Evolutionary conservation across 31 red algal genomes (phyloP), one percentile per base, ranked within the genome.

Genomic region (Porphyra umbilicalis): DNA sequence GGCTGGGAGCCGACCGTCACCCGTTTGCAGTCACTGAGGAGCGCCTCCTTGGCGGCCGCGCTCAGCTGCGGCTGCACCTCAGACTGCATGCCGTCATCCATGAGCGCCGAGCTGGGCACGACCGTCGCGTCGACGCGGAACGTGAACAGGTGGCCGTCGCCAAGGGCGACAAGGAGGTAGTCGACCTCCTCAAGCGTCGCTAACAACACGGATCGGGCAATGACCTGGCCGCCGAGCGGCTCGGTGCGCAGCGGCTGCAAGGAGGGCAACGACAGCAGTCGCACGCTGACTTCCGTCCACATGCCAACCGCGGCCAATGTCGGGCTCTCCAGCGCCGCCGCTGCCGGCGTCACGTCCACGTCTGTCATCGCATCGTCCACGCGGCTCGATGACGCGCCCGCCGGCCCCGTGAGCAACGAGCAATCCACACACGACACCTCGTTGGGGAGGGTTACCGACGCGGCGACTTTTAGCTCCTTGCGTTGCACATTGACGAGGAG

Each of bases 251-350:
- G 86, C 9, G 84, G 85, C 20, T 74, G 34, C n/a, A 98, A 82
- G 6, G 87, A 92, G 10, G 96, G 96, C 10, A 98, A 77, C 15
- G 96, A 82, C 14, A 95, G 75, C 46, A 99, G 77, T 36, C 94
- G 91, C 38, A 99, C 91, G 20, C 89, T 89, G 68, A 94, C 91
- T 39, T 97, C 98, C 13, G 94, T 83, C 98, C 98, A 99, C 35
- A 94, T 77, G 6, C 98, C 98, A n/a, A 97, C 90, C 35, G 82
- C 97, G 10, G 88, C 97, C 35, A 94, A 80, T 76, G 78, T 71
- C 57, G 57, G 57, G 57, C 57, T 71, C 25, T 71, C 57, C 20
- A 18, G 57, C 0, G 8, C 20, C 13, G 57, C 2, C 20, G 57
- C 25, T 29, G 57, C 13, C 30, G 57, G 57, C 25, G 57, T 71